phyloP scores from a whole-genome alignment of 2,329 filamentous ascomycete species.

The Fusarium sp. region DNA sequence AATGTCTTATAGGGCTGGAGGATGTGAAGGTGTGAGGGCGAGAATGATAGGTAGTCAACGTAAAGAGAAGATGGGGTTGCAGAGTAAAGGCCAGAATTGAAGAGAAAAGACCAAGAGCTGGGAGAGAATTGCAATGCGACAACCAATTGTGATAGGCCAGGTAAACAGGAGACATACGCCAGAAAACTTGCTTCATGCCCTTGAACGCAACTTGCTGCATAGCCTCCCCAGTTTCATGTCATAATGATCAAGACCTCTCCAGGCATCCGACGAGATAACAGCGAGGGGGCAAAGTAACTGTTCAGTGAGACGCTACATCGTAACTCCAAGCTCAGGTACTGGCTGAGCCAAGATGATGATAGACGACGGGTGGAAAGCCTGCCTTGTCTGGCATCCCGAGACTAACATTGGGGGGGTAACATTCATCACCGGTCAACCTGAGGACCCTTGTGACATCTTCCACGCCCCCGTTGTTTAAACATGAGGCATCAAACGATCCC shows the following conservation, averaged over 20 bases:
- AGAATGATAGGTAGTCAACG: not conserved
- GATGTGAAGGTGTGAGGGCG: not conserved
- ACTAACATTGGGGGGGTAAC: conserved; percentile 4
- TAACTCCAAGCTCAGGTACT: not conserved
- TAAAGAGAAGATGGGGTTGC: not conserved
- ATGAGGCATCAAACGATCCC: not conserved
- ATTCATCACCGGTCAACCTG: conserved; percentile 5
- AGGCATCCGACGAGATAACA: not conserved
- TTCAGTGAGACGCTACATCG: not conserved
- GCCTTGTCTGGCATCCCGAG: conserved; percentile 24
- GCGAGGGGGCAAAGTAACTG: not conserved
- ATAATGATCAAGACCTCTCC: not conserved
- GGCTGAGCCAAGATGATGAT: not conserved
- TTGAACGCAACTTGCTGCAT: not conserved
- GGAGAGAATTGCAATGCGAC: not conserved
- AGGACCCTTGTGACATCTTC: conserved; percentile 9
- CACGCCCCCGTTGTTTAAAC: not conserved
- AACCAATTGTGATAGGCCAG: not conserved
- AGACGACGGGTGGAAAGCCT: not conserved
- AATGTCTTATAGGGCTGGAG: conserved; percentile 8
- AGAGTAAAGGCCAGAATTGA: not conserved
- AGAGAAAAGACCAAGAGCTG: not conserved
- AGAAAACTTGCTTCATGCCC: not conserved
- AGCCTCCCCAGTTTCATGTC: not conserved
- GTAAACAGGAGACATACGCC: not conserved